These are phyloP conservation scores for Hanseniaspora gamundiae DNA, from an alignment of 1,139 yeast species.

Conservation along the genomic window DNA sequence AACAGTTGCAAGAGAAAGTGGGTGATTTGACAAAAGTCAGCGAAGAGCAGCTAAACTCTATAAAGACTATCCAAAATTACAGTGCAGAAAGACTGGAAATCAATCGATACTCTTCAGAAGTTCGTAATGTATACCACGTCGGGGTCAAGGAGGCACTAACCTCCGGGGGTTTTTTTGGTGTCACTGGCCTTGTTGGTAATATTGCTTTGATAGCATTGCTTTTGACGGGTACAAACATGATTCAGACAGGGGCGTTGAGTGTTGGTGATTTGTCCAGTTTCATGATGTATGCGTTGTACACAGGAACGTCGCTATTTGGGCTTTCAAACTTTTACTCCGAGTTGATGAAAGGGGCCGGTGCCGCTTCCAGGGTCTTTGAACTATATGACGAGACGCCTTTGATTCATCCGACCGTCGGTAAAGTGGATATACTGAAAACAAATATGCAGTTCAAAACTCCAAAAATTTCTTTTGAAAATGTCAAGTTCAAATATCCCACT, in stretches of 20 bases:
- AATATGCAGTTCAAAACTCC: slow-evolving; percentile 15
- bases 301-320: slow-evolving; percentile 88
- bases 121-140: slow-evolving; percentile 59
- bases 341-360: slow-evolving; percentile 94
- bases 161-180: slow-evolving; percentile 64
- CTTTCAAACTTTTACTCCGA: slow-evolving; percentile 86
- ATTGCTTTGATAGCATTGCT: slow-evolving; percentile 63
- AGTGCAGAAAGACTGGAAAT: slow-evolving; percentile 69
- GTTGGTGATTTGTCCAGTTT: slow-evolving; percentile 87
- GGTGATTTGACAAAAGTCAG: slow-evolving; percentile 85
- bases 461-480: slow-evolving; percentile 47
- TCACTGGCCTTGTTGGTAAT: slow-evolving; percentile 78
- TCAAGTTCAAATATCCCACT: slow-evolving; percentile 75
- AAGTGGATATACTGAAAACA: slow-evolving; percentile 12
- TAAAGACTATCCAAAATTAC: slow-evolving; percentile 79
- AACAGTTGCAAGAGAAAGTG: slow-evolving; percentile 70
- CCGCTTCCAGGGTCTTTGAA: slow-evolving; percentile 87
- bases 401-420: slow-evolving; percentile 48
- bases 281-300: slow-evolving; percentile 91
- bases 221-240: slow-evolving; percentile 72
- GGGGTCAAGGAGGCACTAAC: slow-evolving; percentile 76
- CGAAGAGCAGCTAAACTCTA: slow-evolving; percentile 84
- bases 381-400: slow-evolving; percentile 65
- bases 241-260: slow-evolving; percentile 57
- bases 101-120: slow-evolving; percentile 51